Evolutionary conservation across 169 alveolate species (phyloP).

Genomic region (Plasmodium berghei): DNA sequence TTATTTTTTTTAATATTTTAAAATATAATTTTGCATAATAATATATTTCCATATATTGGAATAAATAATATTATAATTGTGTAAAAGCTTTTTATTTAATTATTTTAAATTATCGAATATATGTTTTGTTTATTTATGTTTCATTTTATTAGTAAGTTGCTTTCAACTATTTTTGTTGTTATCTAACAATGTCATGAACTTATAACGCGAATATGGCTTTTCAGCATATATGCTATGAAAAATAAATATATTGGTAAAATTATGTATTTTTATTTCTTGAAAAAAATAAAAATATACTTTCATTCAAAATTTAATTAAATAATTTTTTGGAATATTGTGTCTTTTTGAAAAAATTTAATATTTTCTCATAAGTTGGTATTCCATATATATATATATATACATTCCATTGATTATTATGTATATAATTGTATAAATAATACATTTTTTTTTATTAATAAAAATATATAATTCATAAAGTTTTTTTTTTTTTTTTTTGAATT

Average conservation of each 20-base stretch:
- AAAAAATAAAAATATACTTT: slow-evolving; percentile 11
- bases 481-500: no score
- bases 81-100: no score
- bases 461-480: background rate
- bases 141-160: slow-evolving; percentile 1
- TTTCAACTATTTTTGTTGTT: slow-evolving; percentile 12
- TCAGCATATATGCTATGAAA: background rate
- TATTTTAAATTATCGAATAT: background rate
- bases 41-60: no score
- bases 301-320: slow-evolving; percentile 30
- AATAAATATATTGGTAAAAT: background rate
- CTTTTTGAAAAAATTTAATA: slow-evolving; percentile 4
- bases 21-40: no score
- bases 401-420: background rate
- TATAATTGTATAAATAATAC: background rate
- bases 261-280: background rate
- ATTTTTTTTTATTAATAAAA: slow-evolving; percentile 14
- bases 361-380: background rate
- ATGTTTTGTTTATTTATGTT: background rate
- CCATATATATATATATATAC: slow-evolving; percentile 10
- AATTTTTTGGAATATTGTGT: background rate
- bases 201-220: slow-evolving; percentile 5
- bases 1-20: no score
- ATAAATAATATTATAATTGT: no score
- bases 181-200: background rate